Base-by-base conservation (phyloP, 495 filamentous ascomycete genomes). In the Wilcoxina mikolae region DNA sequence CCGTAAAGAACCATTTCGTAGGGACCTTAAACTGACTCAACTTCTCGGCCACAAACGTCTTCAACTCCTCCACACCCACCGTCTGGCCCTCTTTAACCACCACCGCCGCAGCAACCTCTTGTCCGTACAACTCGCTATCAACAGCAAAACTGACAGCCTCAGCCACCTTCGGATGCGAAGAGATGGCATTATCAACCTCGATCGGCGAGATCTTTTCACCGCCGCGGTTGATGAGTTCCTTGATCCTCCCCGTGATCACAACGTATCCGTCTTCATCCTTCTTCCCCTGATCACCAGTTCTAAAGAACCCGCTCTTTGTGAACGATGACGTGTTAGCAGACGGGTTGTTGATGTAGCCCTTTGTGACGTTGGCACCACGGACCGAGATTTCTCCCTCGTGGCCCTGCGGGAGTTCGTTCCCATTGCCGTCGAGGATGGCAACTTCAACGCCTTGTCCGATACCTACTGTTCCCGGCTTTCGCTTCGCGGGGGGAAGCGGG, bases 111-210 rank as follows among this genome's bases (percentile, higher is more conserved):
- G 76, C 86, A 44, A 93, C 76, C 28, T 90, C 84, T 70, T 93
- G 84, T 1, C 86, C 86, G 61, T 85, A 90, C 66, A 82, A 65
- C 47, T 85, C 82, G 58, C 84, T 81, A 5, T 77, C 74, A 1
- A 90, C 74, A 3, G 85, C 84, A 63, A 93, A 90, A 68, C 78
- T 81, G 0, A 90, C 85, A 3, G 84, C 86, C 68, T 93, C 86
- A 2, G 72, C 69, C 0, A 90, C 79, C 25, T 76, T 73, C 18
- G 80, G 76, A 62, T 90, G 76, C 33, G 78, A 72, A 5, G 82
- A 71, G 1, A 90, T 64, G 3, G 82, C 77, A 51, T 93, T 90
- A 61, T 93, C 86, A 18, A 93, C 68, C 68, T 93, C 86, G 46
- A 90, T 85, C 2, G 86, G 86, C 47, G 76, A 80, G 58, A 89